Evolutionary conservation across 352 stramenopile species (phyloP), one percentile per base, ranked within the genome.

Genomic region (Pythium rhizo-oryzae): DNA sequence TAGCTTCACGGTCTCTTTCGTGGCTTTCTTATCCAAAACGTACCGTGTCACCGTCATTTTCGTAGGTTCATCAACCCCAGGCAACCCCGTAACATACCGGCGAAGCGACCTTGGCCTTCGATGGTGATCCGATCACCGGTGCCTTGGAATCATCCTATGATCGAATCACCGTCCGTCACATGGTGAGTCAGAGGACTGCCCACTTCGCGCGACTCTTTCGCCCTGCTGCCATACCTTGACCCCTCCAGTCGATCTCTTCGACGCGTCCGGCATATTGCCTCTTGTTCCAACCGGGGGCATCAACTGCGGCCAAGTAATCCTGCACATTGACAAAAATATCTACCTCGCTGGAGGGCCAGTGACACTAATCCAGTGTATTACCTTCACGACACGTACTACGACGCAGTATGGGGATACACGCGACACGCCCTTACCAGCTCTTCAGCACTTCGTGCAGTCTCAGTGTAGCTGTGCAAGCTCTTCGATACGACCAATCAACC

Each of bases 391-490:
- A 47, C 15, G 18, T 16, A 47, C 41, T 21, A n/a, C 18, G 35
- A n/a, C 1, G 1, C 1, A 19, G 13, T 19, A 8, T 47, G 15
- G 15, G 18, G 13, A 33, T 33, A 33, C 28, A 6, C 28, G 28
- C 6, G 41, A 41, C 13, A 41, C 21, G 50, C 41, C 8, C 18
- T 33, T 33, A 33, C 28, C 28, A 6, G 28, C 28, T 33, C 28
- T 33, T 33, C 49, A 47, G 5, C 41, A n/a, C 18, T 19, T 16
- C 7, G 15, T 41, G 18, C 30, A 15, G 11, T 46, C 2, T 79
- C 75, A 96, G 64, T 96, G 88, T 37, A 90, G 68, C 63, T 94
- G 88, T 0, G 82, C 77, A 5, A 94, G 63, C 60, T 94, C 88
- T 74, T 96, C 88, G 61, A 96, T 82, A 15, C 77, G 79, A 35